These are phyloP conservation scores for Wickerhamia fluorescens DNA, from an alignment of 805 yeast genomes.

Conservation along the genomic window DNA sequence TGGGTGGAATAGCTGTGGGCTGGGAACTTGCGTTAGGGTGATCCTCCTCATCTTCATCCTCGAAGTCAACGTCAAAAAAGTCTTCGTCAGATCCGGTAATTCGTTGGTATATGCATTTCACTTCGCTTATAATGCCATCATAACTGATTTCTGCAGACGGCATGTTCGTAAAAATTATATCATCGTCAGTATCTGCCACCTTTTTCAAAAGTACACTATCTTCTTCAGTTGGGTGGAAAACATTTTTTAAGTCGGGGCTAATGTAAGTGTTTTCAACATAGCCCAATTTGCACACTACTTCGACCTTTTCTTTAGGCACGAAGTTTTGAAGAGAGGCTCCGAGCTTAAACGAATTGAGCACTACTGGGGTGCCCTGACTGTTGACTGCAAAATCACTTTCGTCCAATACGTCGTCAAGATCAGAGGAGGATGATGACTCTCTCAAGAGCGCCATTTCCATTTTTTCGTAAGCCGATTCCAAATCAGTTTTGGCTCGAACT, in stretches of 20 bases:
- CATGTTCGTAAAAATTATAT: conserved; percentile 42
- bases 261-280: conserved; percentile 32
- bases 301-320: conserved; percentile 66
- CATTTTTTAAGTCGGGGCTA: conserved; percentile 31
- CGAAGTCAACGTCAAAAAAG: conserved; percentile 93
- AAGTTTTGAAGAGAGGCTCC: conserved; percentile 83
- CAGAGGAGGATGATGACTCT: conserved; percentile 55
- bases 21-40: no score
- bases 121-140: conserved; percentile 84
- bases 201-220: conserved; percentile 12
- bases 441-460: conserved; percentile 76
- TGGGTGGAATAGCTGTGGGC: conserved; percentile 3
- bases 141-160: conserved; percentile 84
- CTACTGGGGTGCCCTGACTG: conserved; percentile 50
- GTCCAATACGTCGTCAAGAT: conserved; percentile 35
- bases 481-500: conserved; percentile 63
- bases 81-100: conserved; percentile 94
- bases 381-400: conserved; percentile 28
- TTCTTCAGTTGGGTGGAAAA: conserved; percentile 21
- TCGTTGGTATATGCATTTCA: conserved; percentile 61
- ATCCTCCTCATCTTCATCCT: conserved; percentile 75
- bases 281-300: conserved; percentile 35
- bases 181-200: conserved; percentile 13
- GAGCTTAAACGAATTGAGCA: conserved; percentile 69
- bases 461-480: conserved; percentile 72